Conservation (phyloP, 2,329 filamentous ascomycete species). For the Fusarium mangiferae region DNA sequence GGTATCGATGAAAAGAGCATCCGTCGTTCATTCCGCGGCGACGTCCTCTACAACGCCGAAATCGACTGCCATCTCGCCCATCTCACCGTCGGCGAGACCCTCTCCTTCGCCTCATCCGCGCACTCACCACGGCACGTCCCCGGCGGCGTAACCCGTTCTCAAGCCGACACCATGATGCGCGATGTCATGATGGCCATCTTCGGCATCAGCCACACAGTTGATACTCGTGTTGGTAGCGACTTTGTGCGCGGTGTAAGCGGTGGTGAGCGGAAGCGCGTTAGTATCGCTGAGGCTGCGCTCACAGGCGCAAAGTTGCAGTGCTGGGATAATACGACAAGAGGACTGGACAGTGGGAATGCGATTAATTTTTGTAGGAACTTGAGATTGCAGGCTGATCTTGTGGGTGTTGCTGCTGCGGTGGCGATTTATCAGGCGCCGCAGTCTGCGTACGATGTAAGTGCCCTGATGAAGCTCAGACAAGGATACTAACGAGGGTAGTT, state of each 20-base stretch:
- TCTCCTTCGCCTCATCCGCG: slow-evolving; percentile 71
- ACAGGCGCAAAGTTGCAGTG: slow-evolving; percentile 45
- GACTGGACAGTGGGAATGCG: slow-evolving; percentile 45
- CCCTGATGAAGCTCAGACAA: too few species aligned
- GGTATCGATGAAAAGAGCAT: slow-evolving; percentile 50
- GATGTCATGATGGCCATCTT: slow-evolving; percentile 79
- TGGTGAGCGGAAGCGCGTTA: slow-evolving; percentile 81
- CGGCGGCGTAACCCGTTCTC: slow-evolving; percentile 9
- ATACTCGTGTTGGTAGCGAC: slow-evolving; percentile 78
- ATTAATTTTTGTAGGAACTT: slow-evolving; percentile 44
- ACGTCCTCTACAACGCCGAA: slow-evolving; percentile 73
- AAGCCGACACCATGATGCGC: slow-evolving; percentile 42
- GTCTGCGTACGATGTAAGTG: slow-evolving; percentile 60
- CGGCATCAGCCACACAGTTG: slow-evolving; percentile 77
- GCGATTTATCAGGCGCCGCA: slow-evolving; percentile 71
- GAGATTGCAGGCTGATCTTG: slow-evolving; percentile 42
- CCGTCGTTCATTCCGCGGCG: slow-evolving; percentile 59
- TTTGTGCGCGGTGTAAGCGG: slow-evolving; percentile 77
- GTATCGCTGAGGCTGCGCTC: slow-evolving; percentile 73
- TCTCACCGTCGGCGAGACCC: slow-evolving; percentile 72
- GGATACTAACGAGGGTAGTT: slow-evolving; percentile 57
- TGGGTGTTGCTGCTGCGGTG: slow-evolving; percentile 43
- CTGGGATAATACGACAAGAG: slow-evolving; percentile 48
- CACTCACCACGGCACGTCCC: slow-evolving; percentile 68
- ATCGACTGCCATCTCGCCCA: slow-evolving; percentile 72